These are phyloP conservation scores for Colletotrichum karsti DNA, from an alignment of 2,329 filamentous ascomycete genomes.

Conservation along the genomic window DNA sequence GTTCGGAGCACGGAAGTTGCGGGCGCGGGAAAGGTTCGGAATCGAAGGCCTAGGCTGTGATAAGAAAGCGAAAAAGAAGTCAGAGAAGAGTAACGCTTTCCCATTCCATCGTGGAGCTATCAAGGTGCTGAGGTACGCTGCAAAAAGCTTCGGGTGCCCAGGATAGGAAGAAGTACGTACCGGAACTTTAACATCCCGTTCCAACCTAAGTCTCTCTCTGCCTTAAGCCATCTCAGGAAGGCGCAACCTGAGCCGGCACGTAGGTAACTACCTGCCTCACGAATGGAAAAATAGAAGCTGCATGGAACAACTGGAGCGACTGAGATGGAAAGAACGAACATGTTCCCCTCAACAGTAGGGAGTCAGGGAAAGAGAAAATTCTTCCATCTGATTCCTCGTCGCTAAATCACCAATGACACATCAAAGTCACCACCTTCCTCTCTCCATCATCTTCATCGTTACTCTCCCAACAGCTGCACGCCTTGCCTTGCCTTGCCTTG, in stretches of 20 bases:
- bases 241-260: not conserved
- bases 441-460: too few species aligned
- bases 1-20: not conserved
- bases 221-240: conserved; percentile 2
- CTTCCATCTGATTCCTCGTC: not conserved
- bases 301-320: not conserved
- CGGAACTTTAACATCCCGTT: not conserved
- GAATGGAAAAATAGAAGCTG: not conserved
- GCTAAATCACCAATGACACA: not conserved
- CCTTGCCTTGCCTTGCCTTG: not conserved
- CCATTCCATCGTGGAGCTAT: not conserved
- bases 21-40: not conserved
- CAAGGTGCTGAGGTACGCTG: too few species aligned
- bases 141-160: not conserved
- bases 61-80: too few species aligned
- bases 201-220: not conserved
- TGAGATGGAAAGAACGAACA: not conserved
- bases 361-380: not conserved
- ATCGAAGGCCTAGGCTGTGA: too few species aligned
- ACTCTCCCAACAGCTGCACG: too few species aligned
- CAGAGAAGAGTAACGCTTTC: too few species aligned
- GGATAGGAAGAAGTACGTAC: not conserved
- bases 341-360: not conserved
- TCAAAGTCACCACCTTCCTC: too few species aligned
- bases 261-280: not conserved